Evolutionary conservation across 2,329 filamentous ascomycete genomes (phyloP).

Genomic region (Emergomyces pasteurianus): DNA sequence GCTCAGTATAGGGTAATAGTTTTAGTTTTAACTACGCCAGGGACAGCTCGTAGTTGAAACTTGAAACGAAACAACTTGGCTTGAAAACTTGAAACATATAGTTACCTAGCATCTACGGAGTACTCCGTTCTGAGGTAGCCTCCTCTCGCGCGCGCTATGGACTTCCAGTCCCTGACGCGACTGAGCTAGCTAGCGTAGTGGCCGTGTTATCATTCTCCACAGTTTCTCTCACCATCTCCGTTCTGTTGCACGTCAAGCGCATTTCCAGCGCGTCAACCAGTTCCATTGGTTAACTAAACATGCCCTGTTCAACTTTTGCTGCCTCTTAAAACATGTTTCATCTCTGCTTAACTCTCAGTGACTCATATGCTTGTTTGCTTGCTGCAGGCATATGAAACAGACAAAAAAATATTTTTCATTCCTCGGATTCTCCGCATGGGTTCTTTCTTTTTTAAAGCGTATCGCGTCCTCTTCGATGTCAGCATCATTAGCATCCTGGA

Average conservation of each 20-base stretch:
- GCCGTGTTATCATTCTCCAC: background rate
- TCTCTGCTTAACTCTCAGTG: background rate
- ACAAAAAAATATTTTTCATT: background rate
- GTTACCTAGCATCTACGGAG: no score
- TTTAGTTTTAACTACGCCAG: no score
- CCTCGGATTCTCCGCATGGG: no score
- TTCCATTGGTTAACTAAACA: background rate
- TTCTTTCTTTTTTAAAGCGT: no score
- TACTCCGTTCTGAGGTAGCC: no score
- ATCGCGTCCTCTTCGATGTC: no score
- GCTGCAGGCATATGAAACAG: no score
- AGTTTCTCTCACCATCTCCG: background rate
- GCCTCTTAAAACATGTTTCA: conserved; percentile 5
- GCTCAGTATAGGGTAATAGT: no score
- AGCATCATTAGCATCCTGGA: background rate
- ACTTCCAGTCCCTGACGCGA: background rate
- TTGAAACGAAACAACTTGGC: background rate
- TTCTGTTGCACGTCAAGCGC: background rate
- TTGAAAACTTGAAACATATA: background rate
- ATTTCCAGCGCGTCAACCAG: background rate
- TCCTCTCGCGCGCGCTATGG: background rate
- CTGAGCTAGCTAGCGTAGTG: background rate
- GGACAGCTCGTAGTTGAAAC: background rate
- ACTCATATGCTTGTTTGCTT: background rate
- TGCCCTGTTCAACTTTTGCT: background rate